These are phyloP conservation scores for Filosporella fistucella DNA, from an alignment of 495 filamentous ascomycete species.

Conservation along the genomic window DNA sequence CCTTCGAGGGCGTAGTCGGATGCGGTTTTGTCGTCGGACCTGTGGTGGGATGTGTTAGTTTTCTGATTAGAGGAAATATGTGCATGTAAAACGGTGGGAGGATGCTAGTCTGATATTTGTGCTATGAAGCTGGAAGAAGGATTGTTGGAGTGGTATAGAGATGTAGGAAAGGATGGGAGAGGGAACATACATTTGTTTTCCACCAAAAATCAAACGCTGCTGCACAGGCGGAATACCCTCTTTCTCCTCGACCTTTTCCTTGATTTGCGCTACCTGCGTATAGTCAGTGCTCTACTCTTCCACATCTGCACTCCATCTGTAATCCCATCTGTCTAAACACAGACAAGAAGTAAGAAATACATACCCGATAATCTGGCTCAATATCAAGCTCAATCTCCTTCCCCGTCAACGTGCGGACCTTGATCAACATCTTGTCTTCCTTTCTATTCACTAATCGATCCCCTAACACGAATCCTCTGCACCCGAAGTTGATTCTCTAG, in stretches of 20 bases:
- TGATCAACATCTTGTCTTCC: conserved; percentile 13
- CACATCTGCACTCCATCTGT: no score
- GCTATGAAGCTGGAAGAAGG: not conserved
- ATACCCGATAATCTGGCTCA: conserved; percentile 86
- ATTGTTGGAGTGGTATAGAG: not conserved
- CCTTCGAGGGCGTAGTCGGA: conserved; percentile 85
- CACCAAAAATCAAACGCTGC: conserved; percentile 91
- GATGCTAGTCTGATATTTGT: no score
- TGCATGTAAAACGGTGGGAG: no score
- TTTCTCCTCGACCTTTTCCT: conserved; percentile 98
- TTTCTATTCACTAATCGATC: no score
- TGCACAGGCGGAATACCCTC: conserved; percentile 97
- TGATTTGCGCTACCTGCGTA: conserved; percentile 80
- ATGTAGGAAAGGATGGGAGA: not conserved
- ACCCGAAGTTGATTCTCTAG: no score
- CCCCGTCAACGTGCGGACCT: conserved; percentile 90
- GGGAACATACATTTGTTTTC: conserved; percentile 85
- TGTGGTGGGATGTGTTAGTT: no score
- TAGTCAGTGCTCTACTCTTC: no score
- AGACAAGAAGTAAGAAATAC: conserved; percentile 3
- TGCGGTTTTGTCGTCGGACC: conserved; percentile 88
- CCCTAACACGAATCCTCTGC: no score
- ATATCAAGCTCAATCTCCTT: conserved; percentile 99
- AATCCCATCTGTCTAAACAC: no score
- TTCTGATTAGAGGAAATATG: no score